These are phyloP conservation scores for Phylloporus scabripes DNA, from an alignment of 768 basidiomycete genomes.

Conservation along the genomic window DNA sequence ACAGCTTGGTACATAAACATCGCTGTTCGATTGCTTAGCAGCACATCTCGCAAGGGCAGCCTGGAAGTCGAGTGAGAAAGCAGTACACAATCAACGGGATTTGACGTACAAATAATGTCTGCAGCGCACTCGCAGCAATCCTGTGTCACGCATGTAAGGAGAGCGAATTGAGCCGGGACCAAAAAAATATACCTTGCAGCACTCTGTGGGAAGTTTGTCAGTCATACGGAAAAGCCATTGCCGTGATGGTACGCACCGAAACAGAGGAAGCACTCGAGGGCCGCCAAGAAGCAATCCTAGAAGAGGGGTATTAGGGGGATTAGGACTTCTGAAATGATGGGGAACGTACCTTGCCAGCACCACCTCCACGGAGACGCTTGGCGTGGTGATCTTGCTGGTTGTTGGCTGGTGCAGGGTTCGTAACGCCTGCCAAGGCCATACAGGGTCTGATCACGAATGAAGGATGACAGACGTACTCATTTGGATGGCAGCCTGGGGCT, in stretches of 20 bases:
- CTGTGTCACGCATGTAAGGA: conserved; percentile 28
- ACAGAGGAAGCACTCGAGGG: conserved; percentile 65
- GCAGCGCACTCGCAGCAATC: conserved; percentile 65
- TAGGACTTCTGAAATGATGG: background rate
- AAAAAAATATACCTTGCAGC: conserved; percentile 51
- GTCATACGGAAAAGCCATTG: background rate
- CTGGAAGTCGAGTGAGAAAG: conserved; percentile 30
- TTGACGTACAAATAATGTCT: conserved; percentile 62
- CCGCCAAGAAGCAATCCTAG: conserved; percentile 63
- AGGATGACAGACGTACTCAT: conserved; percentile 49
- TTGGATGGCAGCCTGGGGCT: conserved; percentile 54
- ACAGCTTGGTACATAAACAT: conserved; percentile 3
- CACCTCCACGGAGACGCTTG: conserved; percentile 63
- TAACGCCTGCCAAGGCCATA: conserved; percentile 33
- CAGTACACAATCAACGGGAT: background rate
- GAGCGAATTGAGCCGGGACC: background rate
- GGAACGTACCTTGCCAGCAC: conserved; percentile 52
- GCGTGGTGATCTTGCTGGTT: conserved; percentile 43
- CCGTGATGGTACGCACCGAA: conserved; percentile 45
- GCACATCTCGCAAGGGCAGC: conserved; percentile 78
- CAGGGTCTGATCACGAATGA: background rate
- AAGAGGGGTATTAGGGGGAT: background rate
- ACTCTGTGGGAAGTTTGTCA: conserved; percentile 38
- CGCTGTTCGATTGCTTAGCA: conserved; percentile 37
- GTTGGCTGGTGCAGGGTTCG: conserved; percentile 40